These are phyloP conservation scores for Ogataea kodamae DNA, from an alignment of 805 yeast genomes.

Conservation along the genomic window DNA sequence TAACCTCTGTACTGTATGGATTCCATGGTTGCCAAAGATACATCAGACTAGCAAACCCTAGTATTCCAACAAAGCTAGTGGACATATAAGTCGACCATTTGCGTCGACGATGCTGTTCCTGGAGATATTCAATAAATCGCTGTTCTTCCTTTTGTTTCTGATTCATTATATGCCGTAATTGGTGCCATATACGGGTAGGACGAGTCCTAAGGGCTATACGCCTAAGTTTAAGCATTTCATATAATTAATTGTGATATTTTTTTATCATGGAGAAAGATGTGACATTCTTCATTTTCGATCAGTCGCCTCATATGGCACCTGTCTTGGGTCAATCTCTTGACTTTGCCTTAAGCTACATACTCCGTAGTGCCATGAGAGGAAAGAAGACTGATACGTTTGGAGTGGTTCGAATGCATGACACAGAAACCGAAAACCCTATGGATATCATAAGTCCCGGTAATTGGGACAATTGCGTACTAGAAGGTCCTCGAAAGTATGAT, in stretches of 20 bases:
- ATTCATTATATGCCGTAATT: constrained; percentile 4
- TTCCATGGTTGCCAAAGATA: constrained; percentile 36
- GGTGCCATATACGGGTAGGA: neutral
- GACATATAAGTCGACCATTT: constrained; percentile 16
- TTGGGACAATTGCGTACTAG: constrained; percentile 23
- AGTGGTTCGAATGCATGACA: constrained; percentile 25
- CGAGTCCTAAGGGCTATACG: neutral
- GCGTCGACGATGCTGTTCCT: constrained; percentile 13
- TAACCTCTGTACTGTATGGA: constrained; percentile 44
- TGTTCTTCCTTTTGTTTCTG: constrained; percentile 13
- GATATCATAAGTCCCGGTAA: constrained; percentile 19
- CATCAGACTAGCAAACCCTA: constrained; percentile 20
- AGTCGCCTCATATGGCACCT: constrained; percentile 42
- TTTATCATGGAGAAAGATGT: constrained; percentile 20
- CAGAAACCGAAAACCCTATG: constrained; percentile 26
- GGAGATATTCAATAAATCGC: constrained; percentile 6
- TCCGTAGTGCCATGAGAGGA: constrained; percentile 27
- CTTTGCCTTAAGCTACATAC: constrained; percentile 41
- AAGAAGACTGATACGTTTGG: constrained; percentile 28
- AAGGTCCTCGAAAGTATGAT: constrained; percentile 17
- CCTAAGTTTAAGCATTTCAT: constrained; percentile 3
- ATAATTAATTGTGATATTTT: constrained; percentile 1
- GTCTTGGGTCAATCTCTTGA: constrained; percentile 37
- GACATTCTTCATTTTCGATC: constrained; percentile 45
- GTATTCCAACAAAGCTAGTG: constrained; percentile 16